Evolutionary conservation across 495 filamentous ascomycete species (phyloP), one percentile per base, ranked within the genome.

Genomic region (Trichoderma erinaceum): DNA sequence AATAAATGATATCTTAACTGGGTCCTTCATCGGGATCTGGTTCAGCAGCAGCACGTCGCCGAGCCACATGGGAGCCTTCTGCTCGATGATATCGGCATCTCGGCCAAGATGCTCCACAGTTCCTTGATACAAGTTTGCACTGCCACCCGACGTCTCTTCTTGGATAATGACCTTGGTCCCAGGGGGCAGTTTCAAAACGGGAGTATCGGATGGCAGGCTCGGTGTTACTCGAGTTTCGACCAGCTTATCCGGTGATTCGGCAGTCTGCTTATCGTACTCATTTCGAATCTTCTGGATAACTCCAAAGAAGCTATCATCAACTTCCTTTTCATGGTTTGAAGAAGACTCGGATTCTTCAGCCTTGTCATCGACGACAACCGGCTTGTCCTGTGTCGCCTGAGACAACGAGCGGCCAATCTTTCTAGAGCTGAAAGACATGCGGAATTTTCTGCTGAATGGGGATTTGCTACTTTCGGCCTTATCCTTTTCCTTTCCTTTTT

Each of bases 21-120:
- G 87, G n/a, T 99, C 95, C 78, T 99, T 98, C 25, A 85, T 74
- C 0, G 93, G 92, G 21, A 91, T 86, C 77, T 86, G 84, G 74
- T 97, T 97, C 85, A 92, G 69, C 44, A 99, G 79, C 23, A 99
- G 78, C n/a, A 97, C 83, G 69, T 98, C 94, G 43, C 91, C 92
- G 25, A 99, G 81, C 95, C 95, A 99, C 75, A 88, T 88, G 6
- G 95, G 95, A 38, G 89, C 92, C 16, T 88, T 81, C 70, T 88
- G 88, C 79, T 98, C 94, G 38, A 99, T 87, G 18, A 88, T 76
- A 76, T 96, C 91, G 38, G 90, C 89, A 69, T 97, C 92, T 63
- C 85, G 78, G 10, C 90, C 91, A 16, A 93, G 83, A 3, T 85
- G 86, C 50, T 83, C 91, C 15, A 97, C 90, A 7, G 87, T 96